Conservation (phyloP, 1,284 basidiomycete species). For the Ceratobasidium sp. region DNA sequence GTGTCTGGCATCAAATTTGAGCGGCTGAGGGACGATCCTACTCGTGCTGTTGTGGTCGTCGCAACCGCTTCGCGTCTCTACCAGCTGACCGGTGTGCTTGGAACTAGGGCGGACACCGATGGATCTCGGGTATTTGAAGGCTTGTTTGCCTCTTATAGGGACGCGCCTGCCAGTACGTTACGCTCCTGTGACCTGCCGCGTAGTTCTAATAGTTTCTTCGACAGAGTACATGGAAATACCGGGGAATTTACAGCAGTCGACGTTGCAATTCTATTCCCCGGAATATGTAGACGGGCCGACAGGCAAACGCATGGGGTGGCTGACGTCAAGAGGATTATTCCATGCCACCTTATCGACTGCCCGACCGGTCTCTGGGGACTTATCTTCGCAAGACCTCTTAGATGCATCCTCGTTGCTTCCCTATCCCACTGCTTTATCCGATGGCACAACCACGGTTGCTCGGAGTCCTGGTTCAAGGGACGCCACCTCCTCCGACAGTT, state of each 20-base stretch:
- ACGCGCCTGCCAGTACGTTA: slow-evolving; percentile 77
- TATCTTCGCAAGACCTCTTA: slow-evolving; percentile 73
- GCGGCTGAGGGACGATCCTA: slow-evolving; percentile 59
- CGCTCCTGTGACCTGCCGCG: background rate
- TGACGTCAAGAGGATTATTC: slow-evolving; percentile 59
- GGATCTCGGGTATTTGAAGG: slow-evolving; percentile 76
- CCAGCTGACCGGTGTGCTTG: slow-evolving; percentile 77
- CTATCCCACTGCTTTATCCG: slow-evolving; percentile 56
- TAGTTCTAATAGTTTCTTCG: slow-evolving; percentile 23
- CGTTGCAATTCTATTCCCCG: slow-evolving; percentile 75
- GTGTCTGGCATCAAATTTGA: slow-evolving; percentile 85
- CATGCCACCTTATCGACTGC: slow-evolving; percentile 74
- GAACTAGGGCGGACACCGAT: slow-evolving; percentile 72
- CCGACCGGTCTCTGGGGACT: slow-evolving; percentile 52
- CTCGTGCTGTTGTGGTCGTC: slow-evolving; percentile 68
- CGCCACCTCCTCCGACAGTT: slow-evolving; percentile 43
- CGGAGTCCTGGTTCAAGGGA: slow-evolving; percentile 48
- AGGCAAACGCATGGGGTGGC: slow-evolving; percentile 80
- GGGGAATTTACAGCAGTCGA: slow-evolving; percentile 73
- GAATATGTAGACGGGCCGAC: slow-evolving; percentile 69
- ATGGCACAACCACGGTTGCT: slow-evolving; percentile 18
- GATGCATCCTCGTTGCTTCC: slow-evolving; percentile 75
- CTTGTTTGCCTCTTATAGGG: slow-evolving; percentile 75
- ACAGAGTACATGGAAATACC: slow-evolving; percentile 86
- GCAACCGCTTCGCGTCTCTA: slow-evolving; percentile 91